phyloP scores from a whole-genome alignment of 2,329 filamentous ascomycete species.

The Rutstroemia sp. region DNA sequence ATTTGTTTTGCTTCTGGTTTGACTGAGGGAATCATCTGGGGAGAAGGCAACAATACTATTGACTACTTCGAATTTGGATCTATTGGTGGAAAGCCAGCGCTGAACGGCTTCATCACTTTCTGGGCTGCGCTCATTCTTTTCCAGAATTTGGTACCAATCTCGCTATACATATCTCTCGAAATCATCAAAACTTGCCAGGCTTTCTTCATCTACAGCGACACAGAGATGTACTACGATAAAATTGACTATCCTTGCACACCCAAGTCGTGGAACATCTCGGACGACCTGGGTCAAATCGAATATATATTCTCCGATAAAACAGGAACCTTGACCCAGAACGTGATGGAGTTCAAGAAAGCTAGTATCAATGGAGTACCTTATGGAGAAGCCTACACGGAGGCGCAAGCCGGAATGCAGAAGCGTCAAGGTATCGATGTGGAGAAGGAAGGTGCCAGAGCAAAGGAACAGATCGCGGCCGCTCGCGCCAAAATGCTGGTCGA shows the following conservation, averaged over 20 bases:
- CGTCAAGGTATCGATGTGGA: slow-evolving; percentile 82
- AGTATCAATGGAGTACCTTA: slow-evolving; percentile 95
- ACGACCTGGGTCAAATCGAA: slow-evolving; percentile 95
- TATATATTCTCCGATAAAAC: slow-evolving; percentile 98
- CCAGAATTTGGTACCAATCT: slow-evolving; percentile 98
- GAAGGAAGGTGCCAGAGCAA: slow-evolving; percentile 64
- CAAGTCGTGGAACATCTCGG: slow-evolving; percentile 98
- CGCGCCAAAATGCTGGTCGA: slow-evolving; percentile 64
- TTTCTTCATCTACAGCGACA: slow-evolving; percentile 94
- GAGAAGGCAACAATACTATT: slow-evolving; percentile 63
- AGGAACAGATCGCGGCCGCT: slow-evolving; percentile 70
- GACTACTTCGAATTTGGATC: slow-evolving; percentile 80
- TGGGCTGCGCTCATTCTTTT: slow-evolving; percentile 93
- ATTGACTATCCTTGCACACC: slow-evolving; percentile 93
- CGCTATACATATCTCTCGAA: slow-evolving; percentile 93
- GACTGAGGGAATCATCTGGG: slow-evolving; percentile 78
- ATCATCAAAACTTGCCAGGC: slow-evolving; percentile 90
- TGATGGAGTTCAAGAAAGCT: slow-evolving; percentile 99
- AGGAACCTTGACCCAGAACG: slow-evolving; percentile 81
- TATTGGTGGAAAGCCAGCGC: slow-evolving; percentile 63
- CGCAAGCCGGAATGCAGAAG: slow-evolving; percentile 92
- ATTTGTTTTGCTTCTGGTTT: slow-evolving; percentile 87
- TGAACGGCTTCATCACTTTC: slow-evolving; percentile 93
- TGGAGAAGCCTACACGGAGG: slow-evolving; percentile 95
- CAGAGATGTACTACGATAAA: slow-evolving; percentile 93